Conservation (phyloP, 371 early-diverging fungal genomes). For the Fennellomyces sp. region DNA sequence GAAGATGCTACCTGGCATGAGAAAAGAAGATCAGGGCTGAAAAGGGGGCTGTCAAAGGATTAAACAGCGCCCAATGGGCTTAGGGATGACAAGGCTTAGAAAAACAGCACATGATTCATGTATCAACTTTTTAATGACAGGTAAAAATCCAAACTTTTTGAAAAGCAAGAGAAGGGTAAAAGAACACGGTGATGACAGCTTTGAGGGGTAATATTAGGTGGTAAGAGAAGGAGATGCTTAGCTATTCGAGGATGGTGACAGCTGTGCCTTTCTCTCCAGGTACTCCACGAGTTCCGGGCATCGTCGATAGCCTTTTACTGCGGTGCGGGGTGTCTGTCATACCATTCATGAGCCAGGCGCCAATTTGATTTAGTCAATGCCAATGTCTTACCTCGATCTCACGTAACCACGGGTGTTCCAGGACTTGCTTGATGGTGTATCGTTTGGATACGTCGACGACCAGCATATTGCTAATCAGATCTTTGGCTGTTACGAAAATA, state of each 20-base stretch:
- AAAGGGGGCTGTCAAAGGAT: too few relatives aligned
- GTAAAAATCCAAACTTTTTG: too few relatives aligned
- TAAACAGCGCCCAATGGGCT: neutral
- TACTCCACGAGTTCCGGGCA: conserved; percentile 1
- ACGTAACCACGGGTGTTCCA: conserved; percentile 26
- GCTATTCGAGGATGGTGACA: neutral
- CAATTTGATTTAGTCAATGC: neutral
- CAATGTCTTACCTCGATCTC: conserved; percentile 14
- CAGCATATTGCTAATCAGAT: neutral
- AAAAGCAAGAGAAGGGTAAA: too few relatives aligned
- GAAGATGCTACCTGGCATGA: too few relatives aligned
- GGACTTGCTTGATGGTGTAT: neutral
- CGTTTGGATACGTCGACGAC: neutral
- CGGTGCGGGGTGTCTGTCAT: neutral
- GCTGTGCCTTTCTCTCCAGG: neutral
- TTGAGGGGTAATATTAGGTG: too few relatives aligned
- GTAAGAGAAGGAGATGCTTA: neutral
- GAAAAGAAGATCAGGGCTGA: too few relatives aligned
- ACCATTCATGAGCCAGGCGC: neutral
- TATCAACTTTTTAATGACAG: too few relatives aligned
- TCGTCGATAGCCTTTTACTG: neutral
- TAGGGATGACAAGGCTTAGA: neutral
- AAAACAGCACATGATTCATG: too few relatives aligned
- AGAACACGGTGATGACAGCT: too few relatives aligned
- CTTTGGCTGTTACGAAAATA: too few relatives aligned